A percentile compares a stretch with the other conserved stretches of the same genome.
phyloP scores from a whole-genome alignment of 148 eudicot species.

The Pharnaceum exiguum region DNA sequence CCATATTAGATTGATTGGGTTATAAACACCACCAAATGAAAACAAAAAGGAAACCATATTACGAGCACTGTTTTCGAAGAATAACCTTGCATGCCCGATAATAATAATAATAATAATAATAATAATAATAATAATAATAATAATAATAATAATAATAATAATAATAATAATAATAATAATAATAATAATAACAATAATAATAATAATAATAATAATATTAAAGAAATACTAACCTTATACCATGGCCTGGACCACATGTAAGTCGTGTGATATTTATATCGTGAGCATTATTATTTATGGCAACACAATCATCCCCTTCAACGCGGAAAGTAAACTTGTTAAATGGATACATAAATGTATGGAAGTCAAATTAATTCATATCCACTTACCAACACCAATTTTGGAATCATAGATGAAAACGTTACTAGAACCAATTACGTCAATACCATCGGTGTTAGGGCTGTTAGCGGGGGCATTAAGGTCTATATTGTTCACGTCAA shows the following conservation, averaged over 20 bases:
- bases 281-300: conserved; percentile 36
- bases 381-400: conserved; percentile 40
- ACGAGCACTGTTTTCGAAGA: too few relatives aligned
- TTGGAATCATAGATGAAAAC: conserved; percentile 22
- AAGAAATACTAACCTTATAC: conserved; percentile 39
- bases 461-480: conserved; percentile 38
- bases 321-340: neutral
- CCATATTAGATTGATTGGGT: too few relatives aligned
- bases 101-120: too few relatives aligned
- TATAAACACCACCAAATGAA: too few relatives aligned
- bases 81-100: too few relatives aligned
- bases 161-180: too few relatives aligned
- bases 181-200: too few relatives aligned
- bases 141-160: too few relatives aligned
- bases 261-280: conserved; percentile 30
- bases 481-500: conserved; percentile 24
- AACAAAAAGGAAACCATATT: too few relatives aligned
- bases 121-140: too few relatives aligned
- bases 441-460: conserved; percentile 50
- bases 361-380: neutral
- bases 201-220: too few relatives aligned
- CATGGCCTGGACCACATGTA: conserved; percentile 51
- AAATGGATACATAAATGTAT: neutral
- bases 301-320: conserved; percentile 50
- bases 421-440: conserved; percentile 28